Evolutionary conservation across 116 monocot species (phyloP).

Genomic region (Zostera marina): DNA sequence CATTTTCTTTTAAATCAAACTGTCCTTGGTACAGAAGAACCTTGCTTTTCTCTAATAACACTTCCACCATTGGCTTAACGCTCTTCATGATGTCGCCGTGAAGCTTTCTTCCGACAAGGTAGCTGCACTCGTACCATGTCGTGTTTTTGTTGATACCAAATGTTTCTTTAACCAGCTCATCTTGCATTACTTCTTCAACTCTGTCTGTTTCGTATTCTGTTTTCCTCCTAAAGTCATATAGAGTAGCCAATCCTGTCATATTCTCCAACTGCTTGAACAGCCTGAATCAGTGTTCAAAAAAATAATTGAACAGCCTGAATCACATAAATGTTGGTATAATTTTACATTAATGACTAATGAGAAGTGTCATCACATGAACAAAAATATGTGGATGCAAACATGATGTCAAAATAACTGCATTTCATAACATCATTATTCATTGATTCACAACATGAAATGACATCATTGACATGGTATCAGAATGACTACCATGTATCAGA

Average conservation of each 20-base stretch:
- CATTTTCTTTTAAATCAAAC: conserved; percentile 55
- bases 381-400: background rate
- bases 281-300: background rate
- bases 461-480: too few species aligned
- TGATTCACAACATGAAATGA: too few species aligned
- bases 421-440: too few species aligned
- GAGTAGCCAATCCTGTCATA: conserved; percentile 49
- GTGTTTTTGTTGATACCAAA: conserved; percentile 17
- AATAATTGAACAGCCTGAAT: too few species aligned
- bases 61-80: conserved; percentile 40
- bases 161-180: conserved; percentile 26
- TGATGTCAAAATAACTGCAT: too few species aligned
- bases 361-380: too few species aligned
- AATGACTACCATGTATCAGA: too few species aligned
- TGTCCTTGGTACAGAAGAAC: conserved; percentile 64
- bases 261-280: conserved; percentile 22
- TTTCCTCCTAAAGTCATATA: conserved; percentile 37
- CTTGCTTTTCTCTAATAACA: conserved; percentile 28
- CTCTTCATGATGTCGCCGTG: conserved; percentile 67
- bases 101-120: conserved; percentile 9
- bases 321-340: too few species aligned
- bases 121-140: conserved; percentile 41
- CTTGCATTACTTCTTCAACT: conserved; percentile 21
- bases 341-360: too few species aligned
- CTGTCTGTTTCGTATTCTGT: conserved; percentile 23